Evolutionary conservation across 2,329 filamentous ascomycete species (phyloP), one percentile per base, ranked within the genome.

Genomic region (Endothia cerciana): DNA sequence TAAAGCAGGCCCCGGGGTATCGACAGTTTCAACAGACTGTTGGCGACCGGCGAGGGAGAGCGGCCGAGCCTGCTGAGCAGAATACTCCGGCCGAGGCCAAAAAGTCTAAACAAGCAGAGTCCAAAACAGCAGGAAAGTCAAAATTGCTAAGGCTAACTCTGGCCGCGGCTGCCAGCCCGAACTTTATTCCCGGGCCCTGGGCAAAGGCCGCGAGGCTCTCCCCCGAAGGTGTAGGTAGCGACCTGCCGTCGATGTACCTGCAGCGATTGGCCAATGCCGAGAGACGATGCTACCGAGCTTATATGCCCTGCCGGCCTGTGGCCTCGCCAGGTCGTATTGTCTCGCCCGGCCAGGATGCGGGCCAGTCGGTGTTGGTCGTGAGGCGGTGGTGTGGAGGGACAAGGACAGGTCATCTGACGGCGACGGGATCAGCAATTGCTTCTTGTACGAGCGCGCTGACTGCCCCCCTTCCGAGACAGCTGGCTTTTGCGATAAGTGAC

Each of bases 401-500:
- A 19, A 30, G 40, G 22, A 30, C n/a, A 51, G 43, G 43, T 60
- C 58, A 60, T 51, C 33, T 61, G 28, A 51, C 59, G 30, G 30
- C 30, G n/a, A 25, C 30, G 19, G 10, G 15, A 22, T 17, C 43
- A 61, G 33, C 19, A 17, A 25, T 51, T 53, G 45, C 59, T 40
- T 61, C 22, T 38, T 51, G 30, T 49, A 61, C 30, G 43, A 28
- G 13, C 33, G 8, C 13, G 11, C n/a, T 19, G 10, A 25, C 25
- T 51, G 22, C 47, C 22, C 22, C 47, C 22, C 22, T 11, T 51
- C 56, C 56, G 56, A 58, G 56, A 58, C 56, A 5, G n/a, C 56
- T n/a, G 56, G 56, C 56, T 40, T 51, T 58, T 61, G 13, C 22
- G 59, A 61, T 17, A 60, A 51, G 7, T 60, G 43, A 60, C 43